Base-by-base conservation (phyloP, 2,329 filamentous ascomycete species). In the Coniochaeta ligniaria region DNA sequence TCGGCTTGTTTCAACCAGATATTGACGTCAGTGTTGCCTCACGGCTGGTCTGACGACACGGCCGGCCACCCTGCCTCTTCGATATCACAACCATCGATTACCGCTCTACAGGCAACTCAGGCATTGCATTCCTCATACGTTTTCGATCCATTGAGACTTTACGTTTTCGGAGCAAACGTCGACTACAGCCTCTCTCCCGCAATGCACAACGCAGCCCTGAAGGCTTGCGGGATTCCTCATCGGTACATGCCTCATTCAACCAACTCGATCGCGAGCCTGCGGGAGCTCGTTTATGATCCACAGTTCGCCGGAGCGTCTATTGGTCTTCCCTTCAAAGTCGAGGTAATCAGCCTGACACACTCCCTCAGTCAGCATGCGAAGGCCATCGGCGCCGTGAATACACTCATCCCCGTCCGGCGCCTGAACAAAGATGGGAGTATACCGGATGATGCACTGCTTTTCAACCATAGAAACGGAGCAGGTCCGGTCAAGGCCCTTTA, bases 301-400 rank as follows among this genome's bases (percentile, higher is more conserved):
- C 79, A 83, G 38, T 92, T 92, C 69, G 90, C 88, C 5, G 90
- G 90, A 9, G 84, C 87, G 2, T 89, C 87, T 35, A 80, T 92
- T 56, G 87, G 86, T 26, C 79, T 90, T 33, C 89, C 90, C 0
- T 92, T 89, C 78, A 92, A 92, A 68, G 85, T 90, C 1, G 85
- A 90, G 66, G 83, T 90, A 8, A 86, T 92, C 57, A 83, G 83
- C 12, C 75, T 89, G 16, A 85, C 89, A 5, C 82, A 90, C 67
- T 87, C 86, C 0, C 78, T 91, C 62, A 92, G 88, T 64, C 83
- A 83, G 17, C 88, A 92, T 67, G 90, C 90, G 1, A 83, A 82
- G 59, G 88, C 87, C 1, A 92, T 92, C 62, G 89, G 90, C 0
- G 89, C 90, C 2, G 84, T 91, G 55, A 92, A 93, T 64, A 92